Conservation (phyloP, 257 asterid genomes). For the Rehmannia glutinosa region DNA sequence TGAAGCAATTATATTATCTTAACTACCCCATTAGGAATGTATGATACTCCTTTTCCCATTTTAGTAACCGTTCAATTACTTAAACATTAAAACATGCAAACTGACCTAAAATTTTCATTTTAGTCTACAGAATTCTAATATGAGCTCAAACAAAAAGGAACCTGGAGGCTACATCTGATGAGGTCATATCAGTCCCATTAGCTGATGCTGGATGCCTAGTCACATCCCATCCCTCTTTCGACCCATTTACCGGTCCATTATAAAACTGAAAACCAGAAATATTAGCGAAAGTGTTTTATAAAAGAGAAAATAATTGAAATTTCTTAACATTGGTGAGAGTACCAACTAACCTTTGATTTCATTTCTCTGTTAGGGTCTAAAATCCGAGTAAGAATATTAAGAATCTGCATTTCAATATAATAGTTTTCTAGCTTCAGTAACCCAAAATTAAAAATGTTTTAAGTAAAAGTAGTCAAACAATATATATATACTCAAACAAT, state of each 20-base stretch:
- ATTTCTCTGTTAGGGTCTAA: conserved; percentile 74
- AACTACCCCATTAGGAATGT: no score
- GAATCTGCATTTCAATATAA: conserved; percentile 46
- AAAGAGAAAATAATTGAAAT: conserved; percentile 8
- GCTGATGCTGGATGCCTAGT: no score
- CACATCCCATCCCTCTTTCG: no score
- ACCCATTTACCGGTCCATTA: conserved; percentile 45
- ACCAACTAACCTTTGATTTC: conserved; percentile 54
- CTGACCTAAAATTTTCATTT: no score
- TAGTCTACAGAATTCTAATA: not conserved
- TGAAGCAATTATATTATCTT: no score
- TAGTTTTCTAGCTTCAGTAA: conserved; percentile 15
- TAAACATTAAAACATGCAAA: no score
- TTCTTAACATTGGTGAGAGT: not conserved
- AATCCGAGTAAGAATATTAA: conserved; percentile 72
- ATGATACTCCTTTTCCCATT: no score
- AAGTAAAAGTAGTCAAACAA: conserved; percentile 4
- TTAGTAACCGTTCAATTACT: no score
- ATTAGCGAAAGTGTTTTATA: conserved; percentile 15
- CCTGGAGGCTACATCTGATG: conserved; percentile 43
- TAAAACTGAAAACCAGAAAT: conserved; percentile 41
- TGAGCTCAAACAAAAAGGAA: conserved; percentile 25
- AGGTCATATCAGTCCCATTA: conserved; percentile 23
- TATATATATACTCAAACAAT: conserved; percentile 13
- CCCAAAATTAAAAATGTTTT: not conserved